Conservation (phyloP, 805 yeast genomes). For the Metschnikowia reukaufii region DNA sequence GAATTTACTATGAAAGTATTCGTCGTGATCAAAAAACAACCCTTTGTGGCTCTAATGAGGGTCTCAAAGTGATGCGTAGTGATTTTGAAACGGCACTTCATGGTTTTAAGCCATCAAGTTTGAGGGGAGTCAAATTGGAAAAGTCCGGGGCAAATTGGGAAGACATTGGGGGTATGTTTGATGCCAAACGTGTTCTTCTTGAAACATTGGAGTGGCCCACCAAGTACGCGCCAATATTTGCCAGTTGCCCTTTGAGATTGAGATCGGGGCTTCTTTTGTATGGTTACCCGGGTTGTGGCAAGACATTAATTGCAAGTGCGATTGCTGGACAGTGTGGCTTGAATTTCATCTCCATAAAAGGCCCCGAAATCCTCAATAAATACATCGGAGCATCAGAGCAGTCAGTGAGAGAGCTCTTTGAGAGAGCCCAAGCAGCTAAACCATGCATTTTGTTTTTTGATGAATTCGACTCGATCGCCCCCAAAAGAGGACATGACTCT, state of each 20-base stretch:
- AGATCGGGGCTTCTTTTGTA: slow-evolving; percentile 88
- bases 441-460: slow-evolving; percentile 93
- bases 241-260: slow-evolving; percentile 78
- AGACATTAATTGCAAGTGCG: slow-evolving; percentile 88
- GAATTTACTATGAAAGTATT: slow-evolving; percentile 56
- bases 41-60: neutral
- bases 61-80: slow-evolving; percentile 24
- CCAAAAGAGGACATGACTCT: slow-evolving; percentile 96
- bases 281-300: slow-evolving; percentile 98
- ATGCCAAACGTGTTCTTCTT: slow-evolving; percentile 70
- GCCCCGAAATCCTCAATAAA: slow-evolving; percentile 93
- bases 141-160: slow-evolving; percentile 76
- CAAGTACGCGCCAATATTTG: slow-evolving; percentile 92
- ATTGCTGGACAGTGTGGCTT: slow-evolving; percentile 92
- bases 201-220: slow-evolving; percentile 98
- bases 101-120: slow-evolving; percentile 74
- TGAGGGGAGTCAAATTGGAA: slow-evolving; percentile 84
- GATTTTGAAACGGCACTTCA: slow-evolving; percentile 58
- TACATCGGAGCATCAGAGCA: slow-evolving; percentile 98
- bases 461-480: slow-evolving; percentile 96
- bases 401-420: slow-evolving; percentile 88
- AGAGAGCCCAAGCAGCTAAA: slow-evolving; percentile 90
- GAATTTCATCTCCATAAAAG: slow-evolving; percentile 89
- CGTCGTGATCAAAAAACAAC: neutral
- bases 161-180: slow-evolving; percentile 84